phyloP scores from a whole-genome alignment of 2,329 filamentous ascomycete genomes.

The Diplocarpon mali region DNA sequence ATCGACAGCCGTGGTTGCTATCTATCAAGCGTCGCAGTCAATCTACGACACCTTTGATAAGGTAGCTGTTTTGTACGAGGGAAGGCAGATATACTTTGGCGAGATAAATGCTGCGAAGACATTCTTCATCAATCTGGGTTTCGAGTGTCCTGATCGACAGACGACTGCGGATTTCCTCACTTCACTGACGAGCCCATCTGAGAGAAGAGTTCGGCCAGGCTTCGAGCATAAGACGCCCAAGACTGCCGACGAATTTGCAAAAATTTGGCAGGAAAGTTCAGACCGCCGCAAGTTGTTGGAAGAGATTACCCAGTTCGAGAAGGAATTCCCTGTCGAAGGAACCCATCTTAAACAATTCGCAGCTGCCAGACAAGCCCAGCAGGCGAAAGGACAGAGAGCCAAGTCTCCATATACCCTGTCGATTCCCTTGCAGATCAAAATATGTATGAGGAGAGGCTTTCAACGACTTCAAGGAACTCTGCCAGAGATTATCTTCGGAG shows the following conservation, averaged over 20 bases:
- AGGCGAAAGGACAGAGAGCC: conserved; percentile 31
- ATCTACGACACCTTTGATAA: conserved; percentile 62
- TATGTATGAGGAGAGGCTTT: conserved; percentile 60
- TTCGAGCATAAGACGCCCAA: conserved; percentile 45
- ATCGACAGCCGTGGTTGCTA: conserved; percentile 53
- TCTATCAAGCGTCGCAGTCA: conserved; percentile 60
- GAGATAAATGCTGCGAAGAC: conserved; percentile 47
- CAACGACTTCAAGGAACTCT: conserved; percentile 60
- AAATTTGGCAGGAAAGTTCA: conserved; percentile 35
- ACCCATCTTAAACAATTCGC: conserved; percentile 28
- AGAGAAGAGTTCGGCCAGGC: conserved; percentile 41
- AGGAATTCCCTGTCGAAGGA: conserved; percentile 22
- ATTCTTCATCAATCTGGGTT: conserved; percentile 61
- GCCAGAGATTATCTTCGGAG: conserved; percentile 12
- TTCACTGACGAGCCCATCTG: conserved; percentile 53
- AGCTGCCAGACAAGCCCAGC: conserved; percentile 15
- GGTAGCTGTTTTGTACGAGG: conserved; percentile 53
- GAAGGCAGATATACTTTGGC: conserved; percentile 63
- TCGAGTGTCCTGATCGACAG: conserved; percentile 52
- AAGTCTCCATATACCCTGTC: conserved; percentile 72
- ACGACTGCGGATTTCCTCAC: conserved; percentile 57
- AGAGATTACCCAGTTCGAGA: conserved; percentile 42
- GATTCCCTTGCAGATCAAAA: conserved; percentile 32
- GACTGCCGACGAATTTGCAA: conserved; percentile 43
- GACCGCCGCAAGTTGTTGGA: conserved; percentile 31